Evolutionary conservation across 2,329 filamentous ascomycete species (phyloP).

Genomic region (Colletotrichum australisinense): DNA sequence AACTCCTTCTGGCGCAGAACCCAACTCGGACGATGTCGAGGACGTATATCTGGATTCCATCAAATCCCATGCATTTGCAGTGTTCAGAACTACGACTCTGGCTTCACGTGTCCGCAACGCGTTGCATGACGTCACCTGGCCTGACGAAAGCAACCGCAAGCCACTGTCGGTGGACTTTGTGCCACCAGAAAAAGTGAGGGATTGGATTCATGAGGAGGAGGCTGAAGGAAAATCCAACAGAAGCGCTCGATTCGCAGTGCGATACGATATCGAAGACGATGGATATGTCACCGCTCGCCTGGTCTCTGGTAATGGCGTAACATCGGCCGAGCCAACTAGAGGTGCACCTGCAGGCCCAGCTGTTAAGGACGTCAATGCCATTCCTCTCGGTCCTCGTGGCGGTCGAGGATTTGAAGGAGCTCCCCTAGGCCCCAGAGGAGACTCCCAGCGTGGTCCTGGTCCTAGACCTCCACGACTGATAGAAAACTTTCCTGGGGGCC

Average conservation of each 20-base stretch:
- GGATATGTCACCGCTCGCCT: slow-evolving; percentile 67
- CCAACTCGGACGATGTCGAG: slow-evolving; percentile 67
- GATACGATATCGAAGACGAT: slow-evolving; percentile 70
- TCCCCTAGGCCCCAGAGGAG: slow-evolving; percentile 52
- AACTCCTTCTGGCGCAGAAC: slow-evolving; percentile 61
- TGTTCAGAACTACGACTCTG: slow-evolving; percentile 75
- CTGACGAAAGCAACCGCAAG: slow-evolving; percentile 86
- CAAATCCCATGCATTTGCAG: slow-evolving; percentile 87
- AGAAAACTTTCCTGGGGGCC: slow-evolving; percentile 37
- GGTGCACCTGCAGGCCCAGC: slow-evolving; percentile 30
- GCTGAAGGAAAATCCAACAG: slow-evolving; percentile 54
- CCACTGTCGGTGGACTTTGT: slow-evolving; percentile 91
- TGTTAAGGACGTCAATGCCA: slow-evolving; percentile 45
- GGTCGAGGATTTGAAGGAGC: slow-evolving; percentile 33
- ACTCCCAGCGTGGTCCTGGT: slow-evolving; percentile 45
- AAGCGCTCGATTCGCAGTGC: slow-evolving; percentile 75
- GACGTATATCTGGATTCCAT: slow-evolving; percentile 86
- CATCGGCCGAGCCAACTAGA: slow-evolving; percentile 18
- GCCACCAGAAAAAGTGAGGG: slow-evolving; percentile 76
- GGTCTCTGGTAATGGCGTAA: slow-evolving; percentile 40
- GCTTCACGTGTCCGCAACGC: slow-evolving; percentile 81
- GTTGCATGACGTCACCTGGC: slow-evolving; percentile 86
- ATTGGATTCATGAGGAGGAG: slow-evolving; percentile 81
- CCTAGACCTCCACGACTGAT: slow-evolving; percentile 33
- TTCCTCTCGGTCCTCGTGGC: slow-evolving; percentile 49